Conservation (phyloP, 148 eudicot species). For the Oxyria digyna region DNA sequence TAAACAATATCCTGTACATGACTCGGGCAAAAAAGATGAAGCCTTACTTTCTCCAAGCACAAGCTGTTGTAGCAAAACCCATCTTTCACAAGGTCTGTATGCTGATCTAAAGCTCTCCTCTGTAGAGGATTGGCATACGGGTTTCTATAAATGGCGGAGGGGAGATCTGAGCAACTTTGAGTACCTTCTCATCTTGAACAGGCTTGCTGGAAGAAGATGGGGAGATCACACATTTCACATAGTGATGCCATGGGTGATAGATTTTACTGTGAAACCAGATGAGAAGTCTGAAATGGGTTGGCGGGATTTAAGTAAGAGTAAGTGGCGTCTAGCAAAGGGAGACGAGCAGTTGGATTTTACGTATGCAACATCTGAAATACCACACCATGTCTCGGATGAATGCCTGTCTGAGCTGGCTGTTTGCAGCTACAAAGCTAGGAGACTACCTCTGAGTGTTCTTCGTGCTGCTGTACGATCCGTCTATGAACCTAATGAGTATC, state of each 20-base stretch:
- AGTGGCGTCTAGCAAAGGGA: constrained; percentile 98
- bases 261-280: constrained; percentile 78
- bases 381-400: constrained; percentile 96
- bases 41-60: constrained; percentile 13
- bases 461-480: constrained; percentile 90
- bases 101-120: constrained; percentile 51
- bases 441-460: constrained; percentile 80
- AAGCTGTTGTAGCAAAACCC: constrained; percentile 28
- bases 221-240: constrained; percentile 89
- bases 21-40: constrained; percentile 14
- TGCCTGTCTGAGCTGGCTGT: constrained; percentile 98
- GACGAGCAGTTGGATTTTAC: constrained; percentile 98
- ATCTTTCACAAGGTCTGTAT: constrained; percentile 46
- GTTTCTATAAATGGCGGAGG: constrained; percentile 70
- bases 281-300: constrained; percentile 55
- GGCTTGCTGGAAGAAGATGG: constrained; percentile 95
- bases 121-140: constrained; percentile 50
- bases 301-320: constrained; percentile 92
- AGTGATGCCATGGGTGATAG: constrained; percentile 99
- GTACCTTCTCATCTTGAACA: constrained; percentile 76
- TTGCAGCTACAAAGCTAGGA: constrained; percentile 97
- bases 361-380: constrained; percentile 86
- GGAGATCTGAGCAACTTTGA: constrained; percentile 89
- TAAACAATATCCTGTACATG: constrained; percentile 22
- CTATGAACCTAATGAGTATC: constrained; percentile 97